Percentiles rank a stretch among this genome's conserved stretches.
Evolutionary conservation across 768 basidiomycete species (phyloP).

Genomic region (Suillus ampliporus): DNA sequence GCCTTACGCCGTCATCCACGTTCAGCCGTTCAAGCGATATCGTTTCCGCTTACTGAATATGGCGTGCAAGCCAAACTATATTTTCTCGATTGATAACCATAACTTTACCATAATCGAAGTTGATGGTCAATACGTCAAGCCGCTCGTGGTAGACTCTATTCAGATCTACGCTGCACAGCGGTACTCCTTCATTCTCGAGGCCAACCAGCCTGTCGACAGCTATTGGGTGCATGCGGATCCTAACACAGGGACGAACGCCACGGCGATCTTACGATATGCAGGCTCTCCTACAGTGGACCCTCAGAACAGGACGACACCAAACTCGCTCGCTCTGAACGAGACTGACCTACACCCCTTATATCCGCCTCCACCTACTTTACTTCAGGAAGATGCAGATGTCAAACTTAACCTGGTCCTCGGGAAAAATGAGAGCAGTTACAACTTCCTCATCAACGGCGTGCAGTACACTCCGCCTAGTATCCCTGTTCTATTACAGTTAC

Average conservation of each 20-base stretch:
- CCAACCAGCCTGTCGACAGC: conserved; percentile 42
- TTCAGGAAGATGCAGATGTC: conserved; percentile 27
- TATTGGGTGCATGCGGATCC: conserved; percentile 51
- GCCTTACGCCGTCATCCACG: conserved; percentile 42
- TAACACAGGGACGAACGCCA: conserved; percentile 41
- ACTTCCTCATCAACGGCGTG: conserved; percentile 36
- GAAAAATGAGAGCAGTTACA: conserved; percentile 26
- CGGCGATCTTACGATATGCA: conserved; percentile 48
- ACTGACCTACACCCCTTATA: neutral
- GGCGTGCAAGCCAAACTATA: conserved; percentile 49
- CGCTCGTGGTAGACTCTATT: conserved; percentile 46
- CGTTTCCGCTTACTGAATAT: conserved; percentile 46
- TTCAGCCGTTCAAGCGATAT: conserved; percentile 41
- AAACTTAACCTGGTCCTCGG: conserved; percentile 42
- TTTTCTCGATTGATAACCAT: conserved; percentile 53
- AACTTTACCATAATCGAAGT: conserved; percentile 53
- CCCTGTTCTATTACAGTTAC: conserved; percentile 52
- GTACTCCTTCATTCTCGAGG: conserved; percentile 52
- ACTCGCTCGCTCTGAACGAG: neutral
- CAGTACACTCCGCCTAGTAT: conserved; percentile 40
- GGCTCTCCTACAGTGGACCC: conserved; percentile 46
- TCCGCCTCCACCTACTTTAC: neutral
- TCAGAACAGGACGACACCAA: conserved; percentile 15
- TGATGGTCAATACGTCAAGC: conserved; percentile 45
- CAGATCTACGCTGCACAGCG: conserved; percentile 57